Conservation (phyloP, 257 asterid species). For the Solanum pimpinellifolium region DNA sequence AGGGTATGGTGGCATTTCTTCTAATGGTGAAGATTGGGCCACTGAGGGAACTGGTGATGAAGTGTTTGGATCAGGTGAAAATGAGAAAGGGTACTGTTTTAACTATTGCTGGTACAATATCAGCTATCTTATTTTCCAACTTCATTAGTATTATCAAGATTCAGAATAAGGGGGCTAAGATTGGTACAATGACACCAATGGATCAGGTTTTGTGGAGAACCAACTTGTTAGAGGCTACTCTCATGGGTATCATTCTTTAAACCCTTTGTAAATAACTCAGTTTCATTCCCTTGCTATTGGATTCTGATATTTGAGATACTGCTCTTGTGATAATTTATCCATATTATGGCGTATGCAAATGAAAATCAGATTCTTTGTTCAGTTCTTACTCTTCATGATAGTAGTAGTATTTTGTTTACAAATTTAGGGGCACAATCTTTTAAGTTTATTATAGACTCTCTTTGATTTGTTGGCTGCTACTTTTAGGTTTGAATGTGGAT, state of each 20-base stretch:
- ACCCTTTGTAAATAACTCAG: not conserved
- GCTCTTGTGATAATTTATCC: not conserved
- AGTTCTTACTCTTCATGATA: not conserved
- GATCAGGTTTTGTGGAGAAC: slow-evolving; percentile 99
- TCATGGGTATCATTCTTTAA: slow-evolving; percentile 53
- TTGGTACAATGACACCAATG: slow-evolving; percentile 97
- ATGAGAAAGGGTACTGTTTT: slow-evolving; percentile 81
- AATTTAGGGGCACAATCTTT: not conserved
- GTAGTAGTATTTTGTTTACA: not conserved
- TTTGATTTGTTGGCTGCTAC: not conserved
- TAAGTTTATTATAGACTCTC: not conserved
- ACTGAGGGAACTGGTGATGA: slow-evolving; percentile 69
- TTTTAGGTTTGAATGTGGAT: not conserved
- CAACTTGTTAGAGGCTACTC: slow-evolving; percentile 87
- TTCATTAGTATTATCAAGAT: slow-evolving; percentile 73
- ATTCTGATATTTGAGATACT: not conserved
- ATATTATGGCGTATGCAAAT: not conserved
- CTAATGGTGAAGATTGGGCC: slow-evolving; percentile 90
- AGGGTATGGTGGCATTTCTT: slow-evolving; percentile 76
- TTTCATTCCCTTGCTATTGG: not conserved
- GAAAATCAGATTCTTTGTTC: not conserved
- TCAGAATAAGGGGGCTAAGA: slow-evolving; percentile 92
- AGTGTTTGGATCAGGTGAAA: slow-evolving; percentile 83
- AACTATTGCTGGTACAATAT: slow-evolving; percentile 70
- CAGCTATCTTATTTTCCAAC: slow-evolving; percentile 60